phyloP scores from a whole-genome alignment of 192 early-diverging fungal genomes.

The Coemansia pectinata region DNA sequence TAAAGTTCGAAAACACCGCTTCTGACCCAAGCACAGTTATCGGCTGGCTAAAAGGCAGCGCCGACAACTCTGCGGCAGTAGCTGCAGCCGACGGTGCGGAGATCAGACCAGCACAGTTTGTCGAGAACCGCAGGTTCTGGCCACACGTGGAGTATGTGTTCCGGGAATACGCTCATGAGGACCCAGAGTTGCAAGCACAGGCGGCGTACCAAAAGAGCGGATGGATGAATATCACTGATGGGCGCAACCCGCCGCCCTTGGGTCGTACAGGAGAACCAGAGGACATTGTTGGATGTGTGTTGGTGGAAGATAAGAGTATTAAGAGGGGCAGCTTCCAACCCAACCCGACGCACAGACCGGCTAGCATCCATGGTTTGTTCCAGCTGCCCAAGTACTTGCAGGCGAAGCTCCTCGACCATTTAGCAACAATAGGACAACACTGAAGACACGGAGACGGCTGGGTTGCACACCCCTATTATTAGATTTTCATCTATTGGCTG shows the following conservation, averaged over 20 bases:
- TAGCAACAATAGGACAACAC: neutral
- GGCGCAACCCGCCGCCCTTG: conserved; percentile 48
- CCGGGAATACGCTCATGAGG: conserved; percentile 43
- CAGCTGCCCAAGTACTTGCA: conserved; percentile 51
- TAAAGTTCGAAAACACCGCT: conserved; percentile 4
- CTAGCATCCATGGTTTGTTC: conserved; percentile 41
- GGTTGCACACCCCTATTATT: neutral
- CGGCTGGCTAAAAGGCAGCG: conserved; percentile 33
- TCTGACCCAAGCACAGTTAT: conserved; percentile 18
- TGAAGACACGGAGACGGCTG: neutral
- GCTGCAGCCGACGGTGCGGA: neutral
- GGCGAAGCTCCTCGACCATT: conserved; percentile 23
- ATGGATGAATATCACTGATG: conserved; percentile 52
- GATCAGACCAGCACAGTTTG: conserved; percentile 36
- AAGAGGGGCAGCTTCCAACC: conserved; percentile 38
- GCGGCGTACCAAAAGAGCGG: conserved; percentile 50
- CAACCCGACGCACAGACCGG: conserved; percentile 43
- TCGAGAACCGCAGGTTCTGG: conserved; percentile 48
- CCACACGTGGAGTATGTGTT: conserved; percentile 27
- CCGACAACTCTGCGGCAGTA: neutral
- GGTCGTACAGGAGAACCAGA: conserved; percentile 45
- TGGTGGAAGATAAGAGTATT: conserved; percentile 35
- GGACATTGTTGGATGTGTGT: conserved; percentile 47
- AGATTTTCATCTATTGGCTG: neutral
- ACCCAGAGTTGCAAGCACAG: conserved; percentile 51